phyloP scores from a whole-genome alignment of 2,329 filamentous ascomycete species.

The Dactylellina drechsleri region DNA sequence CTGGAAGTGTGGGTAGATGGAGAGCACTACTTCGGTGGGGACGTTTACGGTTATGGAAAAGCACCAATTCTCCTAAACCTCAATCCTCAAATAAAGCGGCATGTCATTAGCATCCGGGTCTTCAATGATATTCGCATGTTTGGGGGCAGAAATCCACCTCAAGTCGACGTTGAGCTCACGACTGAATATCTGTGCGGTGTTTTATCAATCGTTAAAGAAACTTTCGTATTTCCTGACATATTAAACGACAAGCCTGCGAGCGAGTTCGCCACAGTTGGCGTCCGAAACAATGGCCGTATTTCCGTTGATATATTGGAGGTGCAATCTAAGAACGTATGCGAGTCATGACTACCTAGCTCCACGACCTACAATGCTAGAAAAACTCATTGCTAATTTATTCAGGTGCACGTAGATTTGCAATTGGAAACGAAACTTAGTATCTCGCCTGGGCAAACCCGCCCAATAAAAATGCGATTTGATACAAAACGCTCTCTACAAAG shows the following conservation, averaged over 20 bases:
- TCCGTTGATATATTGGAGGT: conserved; percentile 61
- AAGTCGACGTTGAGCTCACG: conserved; percentile 63
- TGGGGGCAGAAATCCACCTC: conserved; percentile 66
- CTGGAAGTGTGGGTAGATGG: conserved; percentile 68
- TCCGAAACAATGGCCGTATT: conserved; percentile 64
- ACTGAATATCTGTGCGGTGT: conserved; percentile 58
- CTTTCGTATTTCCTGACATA: conserved; percentile 67
- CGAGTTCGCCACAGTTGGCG: conserved; percentile 64
- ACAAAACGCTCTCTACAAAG: background rate
- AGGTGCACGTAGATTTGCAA: conserved; percentile 16
- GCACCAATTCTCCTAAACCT: conserved; percentile 67
- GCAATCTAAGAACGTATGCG: conserved; percentile 59
- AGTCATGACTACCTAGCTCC: background rate
- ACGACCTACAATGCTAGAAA: background rate
- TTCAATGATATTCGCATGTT: conserved; percentile 69
- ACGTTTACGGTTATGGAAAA: conserved; percentile 67
- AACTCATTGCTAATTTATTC: background rate
- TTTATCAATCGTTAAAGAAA: conserved; percentile 60
- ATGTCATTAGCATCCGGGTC: conserved; percentile 67
- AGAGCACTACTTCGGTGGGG: conserved; percentile 68
- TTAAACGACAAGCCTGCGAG: conserved; percentile 65
- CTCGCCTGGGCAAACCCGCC: conserved; percentile 23
- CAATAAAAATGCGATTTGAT: conserved; percentile 17
- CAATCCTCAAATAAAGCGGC: conserved; percentile 63
- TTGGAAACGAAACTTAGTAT: conserved; percentile 19